phyloP scores from a whole-genome alignment of 345 rosid species.

The Euphorbia pulcherrima region DNA sequence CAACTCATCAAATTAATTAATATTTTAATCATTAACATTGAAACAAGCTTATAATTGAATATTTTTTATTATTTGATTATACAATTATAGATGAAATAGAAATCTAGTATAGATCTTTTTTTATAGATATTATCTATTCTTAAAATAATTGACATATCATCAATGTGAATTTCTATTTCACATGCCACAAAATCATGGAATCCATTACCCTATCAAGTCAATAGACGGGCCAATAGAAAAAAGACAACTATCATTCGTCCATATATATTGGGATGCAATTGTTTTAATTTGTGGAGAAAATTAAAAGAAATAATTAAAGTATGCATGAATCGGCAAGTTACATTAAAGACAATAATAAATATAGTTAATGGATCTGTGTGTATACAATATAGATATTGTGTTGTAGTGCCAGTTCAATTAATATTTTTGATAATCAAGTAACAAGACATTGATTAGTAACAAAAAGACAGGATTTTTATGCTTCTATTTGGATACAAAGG shows the following conservation, averaged over 20 bases:
- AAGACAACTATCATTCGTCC: not conserved
- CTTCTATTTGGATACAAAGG: not conserved
- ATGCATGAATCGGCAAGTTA: constrained; percentile 1
- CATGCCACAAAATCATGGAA: too few relatives aligned
- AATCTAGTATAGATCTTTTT: too few relatives aligned
- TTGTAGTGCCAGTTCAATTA: not conserved
- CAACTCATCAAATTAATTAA: too few relatives aligned
- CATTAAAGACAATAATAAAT: not conserved
- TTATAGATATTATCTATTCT: too few relatives aligned
- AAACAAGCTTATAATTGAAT: too few relatives aligned
- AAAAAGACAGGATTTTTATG: constrained; percentile 3
- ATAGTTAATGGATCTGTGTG: not conserved
- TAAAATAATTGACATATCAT: too few relatives aligned
- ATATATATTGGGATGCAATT: not conserved
- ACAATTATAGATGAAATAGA: too few relatives aligned
- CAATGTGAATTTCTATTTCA: too few relatives aligned
- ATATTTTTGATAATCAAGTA: not conserved
- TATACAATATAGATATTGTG: not conserved
- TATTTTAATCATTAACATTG: too few relatives aligned
- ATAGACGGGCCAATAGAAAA: not conserved
- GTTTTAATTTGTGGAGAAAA: not conserved
- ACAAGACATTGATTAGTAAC: not conserved
- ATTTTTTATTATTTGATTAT: too few relatives aligned
- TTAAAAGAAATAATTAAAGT: not conserved
- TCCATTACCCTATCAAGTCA: not conserved